Base-by-base conservation (phyloP, 176 grass and related monocot genomes). In the Metroxylon sagu region DNA sequence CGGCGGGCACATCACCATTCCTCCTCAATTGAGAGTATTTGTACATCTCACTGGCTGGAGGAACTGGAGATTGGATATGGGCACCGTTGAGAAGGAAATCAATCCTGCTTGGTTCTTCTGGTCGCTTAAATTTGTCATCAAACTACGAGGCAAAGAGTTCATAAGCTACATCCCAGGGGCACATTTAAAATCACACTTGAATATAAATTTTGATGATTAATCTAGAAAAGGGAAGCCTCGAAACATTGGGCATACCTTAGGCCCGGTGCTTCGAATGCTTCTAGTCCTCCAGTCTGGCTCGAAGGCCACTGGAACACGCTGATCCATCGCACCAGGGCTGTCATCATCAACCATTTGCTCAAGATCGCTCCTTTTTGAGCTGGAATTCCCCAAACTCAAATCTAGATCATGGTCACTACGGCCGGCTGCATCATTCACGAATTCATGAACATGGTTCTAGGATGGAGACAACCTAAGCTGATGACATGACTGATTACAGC, bases 341-440 rank as follows among this genome's bases (percentile, higher is more conserved):
- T 23, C 21, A 35, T 67, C 71, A 29, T 86, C 83, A 3, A 10
- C 35, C 35, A 43, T 2, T 3, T 1, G 35, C 35, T 58, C 66
- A 1, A 72, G 51, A 21, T 58, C 78, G 52, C 57, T 76, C 56
- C 83, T 78, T 68, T 85, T 88, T 14, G 73, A 85, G 17, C 78
- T 75, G 19, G 92, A 82, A 58, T 80, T 87, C 17, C 92, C 92
- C 26, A 97, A 75, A 26, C 83, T 87, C 19, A 97, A 74, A 76
- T 91, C 87, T 25, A 97, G 78, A 60, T 97, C 91, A 59, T 97
- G 87, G 57, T 82, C 87, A 15, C 50, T 73, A 48, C 49, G 74
- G n/a, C 8, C 60, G 1, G 18, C 25, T 53, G 66, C 62, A 65
- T 4, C 18, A 15, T 43, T 14, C 10, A 12, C 35, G 3, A 43